Evolutionary conservation across 129 eudicot species (phyloP), one percentile per base, ranked within the genome.

Genomic region (sunflower (Helianthus annuus)): DNA sequence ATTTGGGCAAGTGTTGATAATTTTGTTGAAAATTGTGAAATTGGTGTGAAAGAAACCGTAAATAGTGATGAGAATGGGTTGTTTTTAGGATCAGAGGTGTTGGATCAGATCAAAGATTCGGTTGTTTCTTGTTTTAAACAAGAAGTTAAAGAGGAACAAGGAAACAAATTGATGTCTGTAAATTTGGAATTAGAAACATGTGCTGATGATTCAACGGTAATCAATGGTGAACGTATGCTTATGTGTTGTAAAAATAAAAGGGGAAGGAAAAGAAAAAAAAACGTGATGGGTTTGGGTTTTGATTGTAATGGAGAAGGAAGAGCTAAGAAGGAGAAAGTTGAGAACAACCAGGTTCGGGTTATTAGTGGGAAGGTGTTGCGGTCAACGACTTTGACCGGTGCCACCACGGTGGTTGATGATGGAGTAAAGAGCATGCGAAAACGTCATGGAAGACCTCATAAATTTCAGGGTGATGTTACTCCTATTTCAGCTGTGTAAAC

Each of bases 181-280:
- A 48, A 56, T 57, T 61, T 55, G 4, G 75, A 67, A 17, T 16
- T 70, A 51, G 75, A 16, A 15, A 68, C 46, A 14, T 29, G 48
- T 79, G 48, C 24, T 69, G 83, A 29, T 51, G 76, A 68, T 60
- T 16, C 9, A 51, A 55, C 3, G n/a, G 27, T 80, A 52, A 29
- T 19, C 56, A 45, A 66, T 34, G 70, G 67, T 44, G 74, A 46
- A 36, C 9, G 38, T 73, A 60, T 15, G 32, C 16, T 40, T 48
- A 14, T 17, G 51, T 7, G 60, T 12, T 34, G 48, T 55, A 80
- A 77, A 63, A 42, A 24, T 62, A 66, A 80, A 13, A 62, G 82
- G n/a, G 84, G 80, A 64, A 72, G 74, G 72, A 86, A 86, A 83
- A 75, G 91, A n/a, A n/a, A n/a, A 78, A 86, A 83, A 81, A 69